These are phyloP conservation scores for Aspergillus alliaceus DNA, from an alignment of 2,329 filamentous ascomycete species.

Conservation along the genomic window DNA sequence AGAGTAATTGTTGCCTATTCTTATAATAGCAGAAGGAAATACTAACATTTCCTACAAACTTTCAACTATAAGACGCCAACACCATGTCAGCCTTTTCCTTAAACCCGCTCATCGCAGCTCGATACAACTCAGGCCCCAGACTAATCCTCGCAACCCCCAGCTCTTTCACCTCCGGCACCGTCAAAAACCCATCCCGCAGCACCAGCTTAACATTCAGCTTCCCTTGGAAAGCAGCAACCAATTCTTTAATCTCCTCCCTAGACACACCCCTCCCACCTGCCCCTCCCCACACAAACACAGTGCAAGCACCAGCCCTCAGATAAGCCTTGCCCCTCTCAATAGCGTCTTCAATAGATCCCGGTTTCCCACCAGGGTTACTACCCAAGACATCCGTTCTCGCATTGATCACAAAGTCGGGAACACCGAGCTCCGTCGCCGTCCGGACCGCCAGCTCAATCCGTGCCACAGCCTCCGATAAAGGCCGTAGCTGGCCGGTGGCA, in stretches of 20 bases:
- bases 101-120: slow-evolving; percentile 39
- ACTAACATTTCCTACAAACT: no score
- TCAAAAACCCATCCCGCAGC: slow-evolving; percentile 39
- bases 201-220: slow-evolving; percentile 51
- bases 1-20: neutral
- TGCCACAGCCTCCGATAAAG: slow-evolving; percentile 48
- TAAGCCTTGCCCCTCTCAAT: slow-evolving; percentile 58
- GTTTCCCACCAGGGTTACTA: slow-evolving; percentile 20
- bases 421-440: slow-evolving; percentile 45
- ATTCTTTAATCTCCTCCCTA: slow-evolving; percentile 47
- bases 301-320: slow-evolving; percentile 58
- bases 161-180: slow-evolving; percentile 45
- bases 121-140: slow-evolving; percentile 52
- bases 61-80: slow-evolving; percentile 5
- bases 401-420: slow-evolving; percentile 58
- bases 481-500: slow-evolving; percentile 38
- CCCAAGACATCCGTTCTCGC: slow-evolving; percentile 55
- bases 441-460: slow-evolving; percentile 42
- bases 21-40: no score
- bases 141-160: slow-evolving; percentile 59
- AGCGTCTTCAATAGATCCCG: slow-evolving; percentile 47
- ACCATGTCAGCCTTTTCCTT: slow-evolving; percentile 30
- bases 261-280: slow-evolving; percentile 43
- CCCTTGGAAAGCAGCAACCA: slow-evolving; percentile 53
- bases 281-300: slow-evolving; percentile 62